These are phyloP conservation scores for Amylocystis lapponica DNA, from an alignment of 768 basidiomycete species.

Conservation along the genomic window DNA sequence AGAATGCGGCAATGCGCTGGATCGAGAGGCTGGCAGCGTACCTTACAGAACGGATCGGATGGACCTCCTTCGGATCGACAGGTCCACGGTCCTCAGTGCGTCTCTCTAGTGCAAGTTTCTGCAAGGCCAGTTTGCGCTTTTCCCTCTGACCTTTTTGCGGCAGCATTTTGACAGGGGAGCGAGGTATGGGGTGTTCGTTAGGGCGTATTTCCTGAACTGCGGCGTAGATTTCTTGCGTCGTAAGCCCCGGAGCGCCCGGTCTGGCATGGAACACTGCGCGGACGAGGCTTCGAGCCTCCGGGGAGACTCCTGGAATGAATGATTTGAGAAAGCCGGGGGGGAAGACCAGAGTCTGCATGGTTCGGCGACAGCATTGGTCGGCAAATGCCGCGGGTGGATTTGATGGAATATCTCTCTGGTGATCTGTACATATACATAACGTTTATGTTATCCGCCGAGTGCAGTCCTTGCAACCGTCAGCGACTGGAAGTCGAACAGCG, in stretches of 20 bases:
- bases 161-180: neutral
- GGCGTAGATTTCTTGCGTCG: slow-evolving; percentile 16
- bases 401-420: too few species aligned
- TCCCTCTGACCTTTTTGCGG: neutral
- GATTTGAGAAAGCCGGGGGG: too few species aligned
- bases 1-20: too few species aligned
- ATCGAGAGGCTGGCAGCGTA: slow-evolving; percentile 1
- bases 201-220: slow-evolving; percentile 5
- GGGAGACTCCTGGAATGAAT: slow-evolving; percentile 1
- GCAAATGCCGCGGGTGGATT: too few species aligned
- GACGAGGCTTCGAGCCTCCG: slow-evolving; percentile 8
- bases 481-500: too few species aligned
- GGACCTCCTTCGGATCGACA: neutral
- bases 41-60: slow-evolving; percentile 15
- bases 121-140: neutral
- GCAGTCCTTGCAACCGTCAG: too few species aligned
- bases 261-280: slow-evolving; percentile 3
- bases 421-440: too few species aligned
- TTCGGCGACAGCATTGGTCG: too few species aligned
- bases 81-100: neutral
- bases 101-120: neutral
- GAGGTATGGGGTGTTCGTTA: neutral
- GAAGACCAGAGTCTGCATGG: too few species aligned
- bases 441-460: too few species aligned
- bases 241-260: slow-evolving; percentile 6